Percentiles rank a stretch among this genome's conserved stretches.
Evolutionary conservation across 2,329 filamentous ascomycete genomes (phyloP).

Genomic region (Monosporascus sp.): DNA sequence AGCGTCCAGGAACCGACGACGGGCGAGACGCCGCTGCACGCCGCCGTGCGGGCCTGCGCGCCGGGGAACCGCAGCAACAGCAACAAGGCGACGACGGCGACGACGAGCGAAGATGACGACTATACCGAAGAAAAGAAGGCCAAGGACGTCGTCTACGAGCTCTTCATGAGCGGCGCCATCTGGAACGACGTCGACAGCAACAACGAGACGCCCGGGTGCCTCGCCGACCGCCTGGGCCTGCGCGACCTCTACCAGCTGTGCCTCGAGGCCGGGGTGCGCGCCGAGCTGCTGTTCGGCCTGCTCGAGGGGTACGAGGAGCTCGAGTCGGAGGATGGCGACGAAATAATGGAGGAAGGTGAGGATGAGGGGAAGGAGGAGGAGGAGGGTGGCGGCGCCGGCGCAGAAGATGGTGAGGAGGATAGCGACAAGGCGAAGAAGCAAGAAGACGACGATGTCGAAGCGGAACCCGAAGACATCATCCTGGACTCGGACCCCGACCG

Average conservation of each 20-base stretch:
- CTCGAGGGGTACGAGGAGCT: slow-evolving; percentile 78
- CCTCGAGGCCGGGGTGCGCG: slow-evolving; percentile 84
- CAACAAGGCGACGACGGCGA: background rate
- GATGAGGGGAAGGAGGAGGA: slow-evolving; percentile 27
- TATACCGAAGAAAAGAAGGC: slow-evolving; percentile 49
- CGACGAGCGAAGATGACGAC: slow-evolving; percentile 19
- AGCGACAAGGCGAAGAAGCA: slow-evolving; percentile 7
- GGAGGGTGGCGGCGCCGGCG: slow-evolving; percentile 13
- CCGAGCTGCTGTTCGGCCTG: slow-evolving; percentile 78
- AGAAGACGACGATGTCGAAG: slow-evolving; percentile 13
- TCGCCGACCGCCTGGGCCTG: slow-evolving; percentile 67
- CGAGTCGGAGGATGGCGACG: slow-evolving; percentile 46
- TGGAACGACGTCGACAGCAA: slow-evolving; percentile 92
- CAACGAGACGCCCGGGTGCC: slow-evolving; percentile 85
- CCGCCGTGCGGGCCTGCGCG: slow-evolving; percentile 74
- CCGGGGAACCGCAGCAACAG: slow-evolving; percentile 21
- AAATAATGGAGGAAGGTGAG: slow-evolving; percentile 34
- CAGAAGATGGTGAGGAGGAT: slow-evolving; percentile 25
- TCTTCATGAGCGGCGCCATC: slow-evolving; percentile 85
- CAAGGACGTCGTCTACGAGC: slow-evolving; percentile 62
- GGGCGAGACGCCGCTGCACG: slow-evolving; percentile 82
- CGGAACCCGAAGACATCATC: slow-evolving; percentile 17
- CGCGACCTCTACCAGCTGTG: slow-evolving; percentile 71
- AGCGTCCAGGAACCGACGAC: slow-evolving; percentile 81
- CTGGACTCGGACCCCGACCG: slow-evolving; percentile 19